Base-by-base conservation (phyloP, 108 stramenopile genomes). In the Nitzschia sp. region DNA sequence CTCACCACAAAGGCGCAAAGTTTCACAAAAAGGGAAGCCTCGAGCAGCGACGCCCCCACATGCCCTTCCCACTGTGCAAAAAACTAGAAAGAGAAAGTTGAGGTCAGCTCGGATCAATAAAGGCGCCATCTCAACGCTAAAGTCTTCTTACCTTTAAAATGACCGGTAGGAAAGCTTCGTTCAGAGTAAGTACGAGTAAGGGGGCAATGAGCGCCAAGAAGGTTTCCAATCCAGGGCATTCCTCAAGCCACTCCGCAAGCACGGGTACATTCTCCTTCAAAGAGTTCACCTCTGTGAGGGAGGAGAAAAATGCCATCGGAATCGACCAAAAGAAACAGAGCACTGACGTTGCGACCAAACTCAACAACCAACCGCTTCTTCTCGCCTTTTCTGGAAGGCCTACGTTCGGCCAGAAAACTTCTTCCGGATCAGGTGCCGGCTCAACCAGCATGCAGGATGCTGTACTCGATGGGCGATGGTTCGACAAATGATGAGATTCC, bases 241-340 rank as follows among this genome's bases (percentile, higher is more conserved):
- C 69, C 19, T 80, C 69, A 33, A 79, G 44, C 34, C 46, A 58
- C 15, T 61, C 58, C 15, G 30, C 64, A 29, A 85, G 55, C 48
- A 64, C 53, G n/a, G 81, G 76, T 21, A 85, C 23, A 26, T 75
- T 33, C 30, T 70, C 76, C 41, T 77, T 73, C 66, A 85, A 56
- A 3, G 55, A 54, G 47, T 77, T 58, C 0, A 82, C 79, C 17
- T 81, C 67, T n/a, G 78, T 65, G 15, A 86, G 32, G 34, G 85
- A 73, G 3, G 80, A 58, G 17, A 86, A 36, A 29, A 84, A 76
- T 26, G 71, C 66, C 26, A 86, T 68, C 3, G 85, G 85, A 35
- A 86, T 73, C 0, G 85, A 81, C 82, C 80, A 86, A 48, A 81
- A 73, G 28, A 86, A 54, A 36, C 82, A 81, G 0, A 83, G 63